Evolutionary conservation across 257 asterid genomes (phyloP).

Genomic region (Solanum habrochaites): DNA sequence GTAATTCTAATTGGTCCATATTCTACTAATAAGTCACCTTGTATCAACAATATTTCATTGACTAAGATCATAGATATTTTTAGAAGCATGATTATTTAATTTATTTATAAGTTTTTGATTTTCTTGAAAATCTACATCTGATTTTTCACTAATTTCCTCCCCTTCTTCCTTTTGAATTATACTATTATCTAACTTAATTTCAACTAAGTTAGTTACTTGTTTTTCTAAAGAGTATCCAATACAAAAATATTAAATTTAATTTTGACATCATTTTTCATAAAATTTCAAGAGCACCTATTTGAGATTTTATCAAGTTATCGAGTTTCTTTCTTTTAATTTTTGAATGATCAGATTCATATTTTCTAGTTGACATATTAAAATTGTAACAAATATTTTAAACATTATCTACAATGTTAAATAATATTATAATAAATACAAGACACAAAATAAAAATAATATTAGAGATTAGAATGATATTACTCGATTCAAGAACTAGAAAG

Average conservation of each 20-base stretch:
- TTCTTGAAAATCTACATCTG: neutral
- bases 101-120: neutral
- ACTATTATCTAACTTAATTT: neutral
- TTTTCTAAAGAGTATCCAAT: neutral
- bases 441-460: neutral
- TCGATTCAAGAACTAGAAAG: neutral
- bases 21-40: neutral
- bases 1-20: neutral
- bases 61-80: neutral
- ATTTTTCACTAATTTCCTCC: neutral
- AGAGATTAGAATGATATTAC: neutral
- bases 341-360: neutral
- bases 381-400: neutral
- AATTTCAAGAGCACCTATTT: neutral
- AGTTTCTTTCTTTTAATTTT: neutral
- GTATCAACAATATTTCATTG: neutral
- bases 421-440: neutral
- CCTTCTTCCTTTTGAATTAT: neutral
- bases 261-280: neutral
- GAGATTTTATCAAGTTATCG: neutral
- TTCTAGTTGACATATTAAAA: neutral
- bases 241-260: neutral
- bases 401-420: neutral
- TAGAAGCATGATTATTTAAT: neutral
- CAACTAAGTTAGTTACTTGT: neutral